These are phyloP conservation scores for Apophysomyces elegans DNA, from an alignment of 371 early-diverging fungal genomes.

Conservation along the genomic window DNA sequence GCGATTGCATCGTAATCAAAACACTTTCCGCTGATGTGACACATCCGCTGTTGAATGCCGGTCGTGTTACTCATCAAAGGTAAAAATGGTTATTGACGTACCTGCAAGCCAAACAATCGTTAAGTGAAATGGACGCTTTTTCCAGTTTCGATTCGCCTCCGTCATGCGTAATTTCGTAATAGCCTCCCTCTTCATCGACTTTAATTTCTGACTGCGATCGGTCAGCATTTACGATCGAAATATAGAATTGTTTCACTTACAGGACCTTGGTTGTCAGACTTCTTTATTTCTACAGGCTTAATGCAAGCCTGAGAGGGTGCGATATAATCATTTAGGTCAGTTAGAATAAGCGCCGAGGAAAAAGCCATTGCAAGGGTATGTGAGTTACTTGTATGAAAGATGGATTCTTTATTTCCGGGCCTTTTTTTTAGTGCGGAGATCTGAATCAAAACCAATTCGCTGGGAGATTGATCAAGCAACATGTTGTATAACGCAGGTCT, in stretches of 20 bases:
- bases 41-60: constrained; percentile 76
- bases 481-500: too few species aligned
- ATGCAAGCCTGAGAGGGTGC: constrained; percentile 95
- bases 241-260: constrained; percentile 26
- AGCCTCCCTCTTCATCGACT: constrained; percentile 67
- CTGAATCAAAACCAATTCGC: too few species aligned
- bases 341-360: constrained; percentile 78
- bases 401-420: too few species aligned
- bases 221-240: constrained; percentile 17
- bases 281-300: constrained; percentile 86
- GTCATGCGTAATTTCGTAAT: constrained; percentile 88
- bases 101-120: constrained; percentile 98
- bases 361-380: constrained; percentile 57
- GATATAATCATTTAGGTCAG: constrained; percentile 96
- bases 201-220: constrained; percentile 62
- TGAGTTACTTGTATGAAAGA: too few species aligned
- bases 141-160: constrained; percentile 83
- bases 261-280: constrained; percentile 55
- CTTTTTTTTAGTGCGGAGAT: too few species aligned
- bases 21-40: constrained; percentile 97
- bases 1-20: constrained; percentile 88
- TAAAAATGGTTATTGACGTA: constrained; percentile 26
- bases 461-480: too few species aligned
- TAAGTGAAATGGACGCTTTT: constrained; percentile 84
- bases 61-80: constrained; percentile 9